phyloP scores from a whole-genome alignment of 164 flowering plant species.

The Magnolia changhungtana region DNA sequence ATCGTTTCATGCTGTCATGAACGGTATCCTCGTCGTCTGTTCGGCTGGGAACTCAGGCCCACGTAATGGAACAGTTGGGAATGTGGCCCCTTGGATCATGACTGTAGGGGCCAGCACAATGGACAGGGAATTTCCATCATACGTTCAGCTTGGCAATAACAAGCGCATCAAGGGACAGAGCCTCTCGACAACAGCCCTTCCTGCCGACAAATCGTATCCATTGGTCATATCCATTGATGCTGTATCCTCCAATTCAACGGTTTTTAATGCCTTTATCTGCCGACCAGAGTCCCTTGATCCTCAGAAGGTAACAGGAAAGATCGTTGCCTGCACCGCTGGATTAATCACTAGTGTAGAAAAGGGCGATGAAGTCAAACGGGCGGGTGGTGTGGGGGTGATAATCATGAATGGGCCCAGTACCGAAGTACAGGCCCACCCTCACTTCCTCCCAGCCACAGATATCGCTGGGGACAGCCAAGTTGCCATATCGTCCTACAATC shows the following conservation, averaged over 20 bases:
- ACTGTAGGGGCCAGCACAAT: conserved; percentile 12
- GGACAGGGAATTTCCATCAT: conserved; percentile 5
- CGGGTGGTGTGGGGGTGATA: conserved; percentile 34
- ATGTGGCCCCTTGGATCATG: conserved; percentile 12
- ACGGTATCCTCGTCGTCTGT: background rate
- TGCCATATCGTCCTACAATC: background rate
- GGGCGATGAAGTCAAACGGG: conserved; percentile 26
- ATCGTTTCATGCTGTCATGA: conserved; percentile 5
- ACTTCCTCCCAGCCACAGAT: conserved; percentile 45
- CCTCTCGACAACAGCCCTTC: conserved; percentile 45
- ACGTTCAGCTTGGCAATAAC: background rate
- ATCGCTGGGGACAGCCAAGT: conserved; percentile 37
- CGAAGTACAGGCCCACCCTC: conserved; percentile 34
- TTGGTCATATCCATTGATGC: conserved; percentile 29
- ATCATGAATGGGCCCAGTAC: conserved; percentile 44
- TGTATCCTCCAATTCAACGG: conserved; percentile 24
- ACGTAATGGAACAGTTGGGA: background rate
- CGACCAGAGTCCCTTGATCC: conserved; percentile 26
- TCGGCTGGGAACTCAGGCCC: conserved; percentile 8
- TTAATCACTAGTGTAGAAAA: background rate
- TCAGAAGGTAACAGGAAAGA: conserved; percentile 49
- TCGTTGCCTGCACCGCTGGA: conserved; percentile 27
- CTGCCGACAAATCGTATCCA: conserved; percentile 29
- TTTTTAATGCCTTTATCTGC: conserved; percentile 7
- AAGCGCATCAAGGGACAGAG: conserved; percentile 52